Percentiles rank a stretch among this genome's conserved stretches.
Conservation (phyloP, 257 asterid genomes). For the Buddleja alternifolia region DNA sequence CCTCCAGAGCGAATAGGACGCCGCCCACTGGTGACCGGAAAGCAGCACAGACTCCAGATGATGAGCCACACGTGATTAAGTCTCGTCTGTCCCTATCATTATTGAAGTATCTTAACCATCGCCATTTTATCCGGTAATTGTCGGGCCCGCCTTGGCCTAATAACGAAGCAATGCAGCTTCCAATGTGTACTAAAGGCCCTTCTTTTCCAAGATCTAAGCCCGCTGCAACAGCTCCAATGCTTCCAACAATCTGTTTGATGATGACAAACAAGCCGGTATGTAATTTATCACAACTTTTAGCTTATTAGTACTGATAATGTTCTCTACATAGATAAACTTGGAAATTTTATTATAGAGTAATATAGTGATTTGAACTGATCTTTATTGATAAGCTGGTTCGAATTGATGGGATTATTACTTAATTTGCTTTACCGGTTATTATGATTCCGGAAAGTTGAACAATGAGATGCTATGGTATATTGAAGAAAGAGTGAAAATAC, state of each 20-base stretch:
- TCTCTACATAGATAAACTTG: neutral
- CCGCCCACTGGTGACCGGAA: constrained; percentile 93
- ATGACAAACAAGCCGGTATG: constrained; percentile 27
- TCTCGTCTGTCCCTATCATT: constrained; percentile 89
- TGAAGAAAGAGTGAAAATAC: constrained; percentile 34
- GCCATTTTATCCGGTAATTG: constrained; percentile 75
- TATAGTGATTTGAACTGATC: too few species aligned
- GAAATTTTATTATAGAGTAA: neutral
- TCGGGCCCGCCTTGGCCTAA: constrained; percentile 91
- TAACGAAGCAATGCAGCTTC: constrained; percentile 78
- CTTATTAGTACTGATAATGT: constrained; percentile 10
- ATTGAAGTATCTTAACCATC: constrained; percentile 87
- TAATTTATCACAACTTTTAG: neutral
- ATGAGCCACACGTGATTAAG: constrained; percentile 81
- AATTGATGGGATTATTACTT: neutral
- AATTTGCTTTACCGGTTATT: constrained; percentile 11
- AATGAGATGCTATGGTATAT: constrained; percentile 17
- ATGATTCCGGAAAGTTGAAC: neutral
- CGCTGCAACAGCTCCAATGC: constrained; percentile 92
- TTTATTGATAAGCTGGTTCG: too few species aligned
- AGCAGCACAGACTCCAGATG: constrained; percentile 94
- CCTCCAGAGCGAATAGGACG: constrained; percentile 82
- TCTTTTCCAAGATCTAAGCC: constrained; percentile 93
- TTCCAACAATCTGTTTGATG: constrained; percentile 69
- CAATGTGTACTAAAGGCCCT: constrained; percentile 91